Conservation (phyloP, 805 yeast genomes). For the Clavispora phyllophila region DNA sequence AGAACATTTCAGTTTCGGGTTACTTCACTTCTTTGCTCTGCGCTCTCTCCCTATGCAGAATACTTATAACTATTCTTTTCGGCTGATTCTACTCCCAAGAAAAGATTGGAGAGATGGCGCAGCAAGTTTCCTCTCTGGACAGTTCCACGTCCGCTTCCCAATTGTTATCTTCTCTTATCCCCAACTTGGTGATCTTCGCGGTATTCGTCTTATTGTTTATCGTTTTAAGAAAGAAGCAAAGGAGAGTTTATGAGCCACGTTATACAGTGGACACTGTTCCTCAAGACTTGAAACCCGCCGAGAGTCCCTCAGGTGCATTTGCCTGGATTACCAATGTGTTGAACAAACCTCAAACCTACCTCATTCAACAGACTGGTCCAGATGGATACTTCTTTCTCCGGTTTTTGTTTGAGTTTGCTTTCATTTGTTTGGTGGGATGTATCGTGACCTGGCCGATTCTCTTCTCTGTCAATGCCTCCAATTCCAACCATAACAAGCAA, state of each 20-base stretch:
- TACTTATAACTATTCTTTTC: background rate
- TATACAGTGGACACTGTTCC: conserved; percentile 43
- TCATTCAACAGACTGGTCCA: conserved; percentile 64
- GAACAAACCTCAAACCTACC: conserved; percentile 52
- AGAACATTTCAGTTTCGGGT: background rate
- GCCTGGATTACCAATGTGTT: conserved; percentile 53
- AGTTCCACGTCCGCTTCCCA: conserved; percentile 46
- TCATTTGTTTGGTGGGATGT: conserved; percentile 50
- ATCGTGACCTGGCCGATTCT: conserved; percentile 61
- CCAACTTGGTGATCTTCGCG: conserved; percentile 38
- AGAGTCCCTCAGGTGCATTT: conserved; percentile 41
- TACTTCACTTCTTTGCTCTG: background rate
- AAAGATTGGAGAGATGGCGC: too few relatives aligned
- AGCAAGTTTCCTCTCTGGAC: too few relatives aligned
- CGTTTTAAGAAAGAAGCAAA: conserved; percentile 36
- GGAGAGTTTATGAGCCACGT: conserved; percentile 52
- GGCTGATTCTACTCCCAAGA: background rate
- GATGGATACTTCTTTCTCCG: conserved; percentile 77
- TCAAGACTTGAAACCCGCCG: conserved; percentile 38
- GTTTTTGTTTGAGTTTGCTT: conserved; percentile 51
- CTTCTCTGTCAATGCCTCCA: conserved; percentile 70
- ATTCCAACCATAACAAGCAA: conserved; percentile 51
- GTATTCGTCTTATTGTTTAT: conserved; percentile 39
- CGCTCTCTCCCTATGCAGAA: background rate
- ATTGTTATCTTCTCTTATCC: conserved; percentile 44